Conservation (phyloP, 441 rosid species). For the Jatropha podagrica region DNA sequence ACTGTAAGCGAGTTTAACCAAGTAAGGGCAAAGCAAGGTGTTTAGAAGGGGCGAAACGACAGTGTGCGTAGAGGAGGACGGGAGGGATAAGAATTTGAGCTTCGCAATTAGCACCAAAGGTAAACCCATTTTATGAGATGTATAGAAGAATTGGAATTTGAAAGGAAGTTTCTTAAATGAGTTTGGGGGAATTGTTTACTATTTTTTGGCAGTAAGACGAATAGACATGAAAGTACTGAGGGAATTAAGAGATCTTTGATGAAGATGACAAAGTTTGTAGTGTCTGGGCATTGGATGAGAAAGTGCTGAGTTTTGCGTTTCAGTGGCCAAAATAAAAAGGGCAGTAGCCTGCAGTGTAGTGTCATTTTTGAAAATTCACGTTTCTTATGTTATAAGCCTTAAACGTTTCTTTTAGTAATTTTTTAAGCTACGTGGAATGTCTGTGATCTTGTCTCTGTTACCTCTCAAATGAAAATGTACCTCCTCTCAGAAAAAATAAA, state of each 20-base stretch:
- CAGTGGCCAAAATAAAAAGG: not conserved
- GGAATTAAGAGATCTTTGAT: no score
- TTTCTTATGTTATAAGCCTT: no score
- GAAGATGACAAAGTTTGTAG: not conserved
- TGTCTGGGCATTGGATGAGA: not conserved
- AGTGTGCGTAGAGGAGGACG: slow-evolving; percentile 15
- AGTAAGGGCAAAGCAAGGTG: slow-evolving; percentile 36
- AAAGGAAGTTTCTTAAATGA: not conserved
- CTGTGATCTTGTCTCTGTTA: no score
- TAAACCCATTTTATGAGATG: slow-evolving; percentile 30
- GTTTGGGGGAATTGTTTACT: not conserved
- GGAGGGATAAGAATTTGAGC: slow-evolving; percentile 26
- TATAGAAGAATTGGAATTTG: not conserved
- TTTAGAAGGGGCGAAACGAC: slow-evolving; percentile 24
- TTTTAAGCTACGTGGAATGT: no score
- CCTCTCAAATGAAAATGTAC: no score
- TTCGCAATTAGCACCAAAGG: slow-evolving; percentile 33
- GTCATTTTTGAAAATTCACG: no score
- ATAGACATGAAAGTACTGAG: not conserved
- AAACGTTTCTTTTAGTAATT: no score
- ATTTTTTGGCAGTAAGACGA: not conserved
- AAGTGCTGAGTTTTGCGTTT: not conserved
- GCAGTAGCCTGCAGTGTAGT: not conserved
- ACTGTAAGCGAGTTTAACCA: slow-evolving; percentile 33
- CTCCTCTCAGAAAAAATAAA: no score